Percentiles rank a stretch among this genome's conserved stretches.
These are phyloP conservation scores for Hypsizygus marmoreus DNA, from an alignment of 768 basidiomycete genomes.

Conservation along the genomic window DNA sequence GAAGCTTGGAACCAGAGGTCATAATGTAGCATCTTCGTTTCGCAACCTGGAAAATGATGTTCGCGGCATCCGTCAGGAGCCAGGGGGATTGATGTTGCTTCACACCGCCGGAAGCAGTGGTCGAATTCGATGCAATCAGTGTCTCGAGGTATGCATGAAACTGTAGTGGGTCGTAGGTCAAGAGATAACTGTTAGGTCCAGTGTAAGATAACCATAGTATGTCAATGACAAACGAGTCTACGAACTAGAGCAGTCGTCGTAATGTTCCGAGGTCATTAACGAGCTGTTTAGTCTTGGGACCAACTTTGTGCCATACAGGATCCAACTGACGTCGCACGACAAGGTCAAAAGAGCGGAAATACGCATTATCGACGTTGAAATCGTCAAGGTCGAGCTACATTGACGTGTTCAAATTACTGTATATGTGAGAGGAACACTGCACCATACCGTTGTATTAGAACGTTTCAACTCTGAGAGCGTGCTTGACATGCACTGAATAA, in stretches of 20 bases:
- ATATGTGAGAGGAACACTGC: slow-evolving; percentile 4
- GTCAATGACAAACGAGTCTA: slow-evolving; percentile 6
- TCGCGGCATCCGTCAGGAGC: slow-evolving; percentile 92
- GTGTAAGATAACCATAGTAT: not conserved
- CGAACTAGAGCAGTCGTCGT: slow-evolving; percentile 78
- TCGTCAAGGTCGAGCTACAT: slow-evolving; percentile 90
- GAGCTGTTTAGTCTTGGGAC: slow-evolving; percentile 87
- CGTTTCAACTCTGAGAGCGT: slow-evolving; percentile 90
- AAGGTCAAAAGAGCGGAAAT: slow-evolving; percentile 90
- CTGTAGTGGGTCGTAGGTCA: slow-evolving; percentile 88
- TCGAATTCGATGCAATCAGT: slow-evolving; percentile 62
- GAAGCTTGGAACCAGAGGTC: slow-evolving; percentile 24
- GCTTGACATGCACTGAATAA: slow-evolving; percentile 91
- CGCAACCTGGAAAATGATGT: slow-evolving; percentile 80
- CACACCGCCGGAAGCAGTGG: slow-evolving; percentile 47
- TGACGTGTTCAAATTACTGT: not conserved
- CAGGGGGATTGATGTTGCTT: slow-evolving; percentile 79
- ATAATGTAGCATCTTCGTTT: slow-evolving; percentile 80
- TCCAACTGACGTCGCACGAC: slow-evolving; percentile 89
- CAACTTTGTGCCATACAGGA: slow-evolving; percentile 96
- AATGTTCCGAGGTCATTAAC: slow-evolving; percentile 87
- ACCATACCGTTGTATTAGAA: slow-evolving; percentile 69
- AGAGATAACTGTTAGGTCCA: slow-evolving; percentile 61
- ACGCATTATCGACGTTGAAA: slow-evolving; percentile 87
- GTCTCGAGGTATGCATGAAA: slow-evolving; percentile 93